Base-by-base conservation (phyloP, 164 flowering plant species). In the Umbilicus rupestris region DNA sequence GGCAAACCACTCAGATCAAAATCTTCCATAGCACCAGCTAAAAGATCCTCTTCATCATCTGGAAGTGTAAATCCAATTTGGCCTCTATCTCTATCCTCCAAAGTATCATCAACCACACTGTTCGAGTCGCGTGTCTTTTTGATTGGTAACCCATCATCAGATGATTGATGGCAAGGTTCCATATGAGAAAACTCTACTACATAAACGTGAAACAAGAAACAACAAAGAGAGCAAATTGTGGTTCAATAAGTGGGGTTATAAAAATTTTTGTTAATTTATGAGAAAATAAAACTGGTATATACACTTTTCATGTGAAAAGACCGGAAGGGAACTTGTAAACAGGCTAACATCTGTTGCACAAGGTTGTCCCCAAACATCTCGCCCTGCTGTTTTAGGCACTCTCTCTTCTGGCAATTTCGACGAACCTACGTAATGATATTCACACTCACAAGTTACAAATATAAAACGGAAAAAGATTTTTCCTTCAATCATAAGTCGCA, bases 321-420 rank as follows among this genome's bases (percentile, higher is more conserved):
- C 93, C 63, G 98, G 98, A 66, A 94, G 75, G 46, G 98, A 94
- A 75, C 91, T 86, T n/a, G 97, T 91, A 77, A 94, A 94, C 66
- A 94, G 75, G 82, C 88, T 84, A 26, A 83, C 85, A 76, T 91
- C 98, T 80, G 78, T 75, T 37, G 75, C 76, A 31, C 44, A 55
- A 12, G 80, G 83, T 41, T 83, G 76, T 44, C 83, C 84, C 93
- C 86, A 85, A 24, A 83, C 74, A 70, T 76, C 71, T 71, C 64
- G 71, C 69, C 82, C 81, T 39, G 68, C 70, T 64, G 75, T 78
- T 58, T 52, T 68, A 37, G 88, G 70, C 65, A 72, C 63, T 65
- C 69, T 69, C 19, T 58, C 44, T 33, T 69, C 55, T 16, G 80
- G 73, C 75, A 73, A 68, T 47, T 70, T 73, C 31, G 70, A 68